A percentile compares a stretch with the other conserved stretches of the same genome.
These are phyloP conservation scores for Solanum tarijense DNA, from an alignment of 257 asterid genomes.

Conservation along the genomic window DNA sequence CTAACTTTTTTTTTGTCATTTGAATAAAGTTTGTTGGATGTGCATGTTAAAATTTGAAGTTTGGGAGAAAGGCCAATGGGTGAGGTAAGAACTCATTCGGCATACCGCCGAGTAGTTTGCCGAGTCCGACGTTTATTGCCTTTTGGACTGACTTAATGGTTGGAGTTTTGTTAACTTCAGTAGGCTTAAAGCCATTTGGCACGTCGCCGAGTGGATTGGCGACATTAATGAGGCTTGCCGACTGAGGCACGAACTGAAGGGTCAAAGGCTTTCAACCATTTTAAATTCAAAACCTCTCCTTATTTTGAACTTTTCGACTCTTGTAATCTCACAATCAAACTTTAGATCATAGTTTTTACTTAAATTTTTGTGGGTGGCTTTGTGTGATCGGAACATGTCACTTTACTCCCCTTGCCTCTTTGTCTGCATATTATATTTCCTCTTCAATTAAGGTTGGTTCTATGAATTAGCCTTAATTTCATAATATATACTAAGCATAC, in stretches of 20 bases:
- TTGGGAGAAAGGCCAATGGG: not conserved
- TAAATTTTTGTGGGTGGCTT: not conserved
- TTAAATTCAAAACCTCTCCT: not conserved
- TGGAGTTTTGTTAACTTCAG: too few species aligned
- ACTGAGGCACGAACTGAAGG: not conserved
- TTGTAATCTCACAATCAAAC: too few species aligned
- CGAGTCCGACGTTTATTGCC: fast-evolving
- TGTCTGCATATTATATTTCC: too few species aligned
- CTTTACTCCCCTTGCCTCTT: not conserved
- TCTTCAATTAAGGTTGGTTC: not conserved
- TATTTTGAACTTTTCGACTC: not conserved
- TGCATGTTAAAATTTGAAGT: too few species aligned
- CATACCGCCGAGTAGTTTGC: not conserved
- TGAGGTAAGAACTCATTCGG: not conserved
- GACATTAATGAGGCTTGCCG: not conserved
- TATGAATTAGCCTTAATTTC: too few species aligned
- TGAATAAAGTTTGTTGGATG: too few species aligned
- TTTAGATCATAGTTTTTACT: not conserved
- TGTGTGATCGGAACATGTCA: not conserved
- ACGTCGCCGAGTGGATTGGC: fast-evolving
- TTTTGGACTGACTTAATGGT: not conserved
- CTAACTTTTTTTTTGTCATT: too few species aligned
- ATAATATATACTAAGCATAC: not conserved
- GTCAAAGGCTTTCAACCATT: not conserved
- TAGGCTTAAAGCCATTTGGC: not conserved